phyloP scores from a whole-genome alignment of 2,329 filamentous ascomycete species.

The Talaromyces sp. region DNA sequence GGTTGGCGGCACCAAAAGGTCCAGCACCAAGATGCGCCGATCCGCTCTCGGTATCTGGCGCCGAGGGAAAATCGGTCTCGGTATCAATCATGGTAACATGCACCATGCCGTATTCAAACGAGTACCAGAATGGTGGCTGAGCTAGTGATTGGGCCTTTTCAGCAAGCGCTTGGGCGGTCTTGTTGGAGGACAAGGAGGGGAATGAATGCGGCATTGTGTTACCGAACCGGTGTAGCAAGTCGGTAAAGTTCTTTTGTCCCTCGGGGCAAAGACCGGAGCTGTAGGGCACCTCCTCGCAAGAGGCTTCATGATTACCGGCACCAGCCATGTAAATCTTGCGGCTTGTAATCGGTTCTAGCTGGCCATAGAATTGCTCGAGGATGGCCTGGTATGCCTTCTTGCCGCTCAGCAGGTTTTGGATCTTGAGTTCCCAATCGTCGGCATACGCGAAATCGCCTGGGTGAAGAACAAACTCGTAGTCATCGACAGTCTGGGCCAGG shows the following conservation, averaged over 20 bases:
- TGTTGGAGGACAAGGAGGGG: conserved; percentile 41
- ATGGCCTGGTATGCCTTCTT: conserved; percentile 52
- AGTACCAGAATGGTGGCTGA: conserved; percentile 42
- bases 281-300: conserved; percentile 30
- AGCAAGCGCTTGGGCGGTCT: conserved; percentile 23
- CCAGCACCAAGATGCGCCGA: conserved; percentile 41
- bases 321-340: conserved; percentile 53
- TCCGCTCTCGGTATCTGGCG: conserved; percentile 41
- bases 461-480: conserved; percentile 45
- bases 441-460: conserved; percentile 50
- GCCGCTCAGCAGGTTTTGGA: conserved; percentile 44
- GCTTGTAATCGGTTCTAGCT: conserved; percentile 49
- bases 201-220: conserved; percentile 49
- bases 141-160: conserved; percentile 29
- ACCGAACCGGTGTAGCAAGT: conserved; percentile 52
- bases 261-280: conserved; percentile 14
- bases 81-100: conserved; percentile 53
- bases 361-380: conserved; percentile 51
- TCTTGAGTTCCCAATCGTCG: conserved; percentile 50
- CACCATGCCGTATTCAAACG: conserved; percentile 54
- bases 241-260: conserved; percentile 57
- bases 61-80: conserved; percentile 50
- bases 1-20: conserved; percentile 43
- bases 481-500: conserved; percentile 46
- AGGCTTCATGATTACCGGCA: conserved; percentile 56